These are phyloP conservation scores for Phytopythium boreale DNA, from an alignment of 352 stramenopile species.

Conservation along the genomic window DNA sequence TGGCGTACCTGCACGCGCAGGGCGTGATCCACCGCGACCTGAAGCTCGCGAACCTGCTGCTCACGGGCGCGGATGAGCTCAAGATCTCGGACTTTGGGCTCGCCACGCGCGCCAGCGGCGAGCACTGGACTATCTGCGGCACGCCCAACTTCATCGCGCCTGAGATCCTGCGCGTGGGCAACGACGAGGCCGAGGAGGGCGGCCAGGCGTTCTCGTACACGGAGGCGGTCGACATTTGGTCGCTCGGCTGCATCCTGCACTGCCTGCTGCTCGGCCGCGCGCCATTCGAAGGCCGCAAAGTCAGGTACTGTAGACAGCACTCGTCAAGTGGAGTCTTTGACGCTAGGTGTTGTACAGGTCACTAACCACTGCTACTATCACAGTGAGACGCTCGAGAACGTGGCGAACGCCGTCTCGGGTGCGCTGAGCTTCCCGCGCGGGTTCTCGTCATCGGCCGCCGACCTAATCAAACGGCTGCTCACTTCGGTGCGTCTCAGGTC, in stretches of 20 bases:
- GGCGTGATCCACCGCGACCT: conserved; percentile 76
- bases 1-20: conserved; percentile 57
- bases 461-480: conserved; percentile 66
- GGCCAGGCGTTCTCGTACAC: conserved; percentile 38
- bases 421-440: conserved; percentile 45
- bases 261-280: conserved; percentile 59
- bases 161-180: conserved; percentile 48
- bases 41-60: conserved; percentile 73
- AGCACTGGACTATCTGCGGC: conserved; percentile 68
- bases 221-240: conserved; percentile 76
- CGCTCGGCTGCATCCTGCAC: conserved; percentile 76
- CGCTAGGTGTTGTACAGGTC: not conserved
- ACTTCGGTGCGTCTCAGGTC: conserved; percentile 23
- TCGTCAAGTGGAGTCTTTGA: not conserved
- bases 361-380: not conserved
- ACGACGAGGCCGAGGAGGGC: conserved; percentile 18
- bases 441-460: conserved; percentile 48
- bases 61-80: conserved; percentile 43
- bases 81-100: conserved; percentile 82
- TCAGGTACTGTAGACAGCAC: conserved; percentile 47
- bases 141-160: conserved; percentile 85
- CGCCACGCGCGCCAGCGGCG: conserved; percentile 50
- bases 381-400: conserved; percentile 69
- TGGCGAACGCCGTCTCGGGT: conserved; percentile 43
- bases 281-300: conserved; percentile 71